Percentiles rank a stretch among this genome's conserved stretches.
phyloP scores from a whole-genome alignment of 140 eudicot species.

The Oenanthe javanica region DNA sequence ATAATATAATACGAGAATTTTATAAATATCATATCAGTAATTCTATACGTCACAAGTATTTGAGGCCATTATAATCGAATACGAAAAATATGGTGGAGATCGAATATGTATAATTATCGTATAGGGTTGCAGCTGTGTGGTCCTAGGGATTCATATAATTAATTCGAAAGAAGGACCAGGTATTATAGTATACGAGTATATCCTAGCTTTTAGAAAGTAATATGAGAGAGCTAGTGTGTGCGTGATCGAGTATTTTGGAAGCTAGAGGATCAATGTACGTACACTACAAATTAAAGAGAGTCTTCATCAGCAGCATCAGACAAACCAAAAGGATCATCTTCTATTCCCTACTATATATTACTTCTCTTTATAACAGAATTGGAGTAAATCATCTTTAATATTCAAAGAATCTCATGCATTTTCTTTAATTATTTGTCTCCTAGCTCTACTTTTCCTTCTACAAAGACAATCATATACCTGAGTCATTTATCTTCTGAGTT shows the following conservation, averaged over 20 bases:
- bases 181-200: slow-evolving; percentile 17
- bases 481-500: background rate
- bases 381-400: background rate
- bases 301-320: slow-evolving; percentile 16
- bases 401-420: background rate
- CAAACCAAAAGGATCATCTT: slow-evolving; percentile 33
- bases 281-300: slow-evolving; percentile 1
- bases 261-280: slow-evolving; percentile 16
- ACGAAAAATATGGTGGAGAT: no score
- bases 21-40: no score
- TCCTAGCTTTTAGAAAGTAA: slow-evolving; percentile 29
- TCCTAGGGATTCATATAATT: slow-evolving; percentile 12
- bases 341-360: slow-evolving; percentile 16
- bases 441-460: background rate
- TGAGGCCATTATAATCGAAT: no score
- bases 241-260: background rate
- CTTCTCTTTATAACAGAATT: background rate
- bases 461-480: background rate
- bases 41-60: no score
- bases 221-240: background rate
- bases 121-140: background rate
- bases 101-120: background rate
- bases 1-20: no score
- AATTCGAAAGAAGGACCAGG: slow-evolving; percentile 2
- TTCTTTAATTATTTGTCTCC: background rate